These are phyloP conservation scores for Echites panduratus DNA, from an alignment of 257 asterid genomes.

Conservation along the genomic window DNA sequence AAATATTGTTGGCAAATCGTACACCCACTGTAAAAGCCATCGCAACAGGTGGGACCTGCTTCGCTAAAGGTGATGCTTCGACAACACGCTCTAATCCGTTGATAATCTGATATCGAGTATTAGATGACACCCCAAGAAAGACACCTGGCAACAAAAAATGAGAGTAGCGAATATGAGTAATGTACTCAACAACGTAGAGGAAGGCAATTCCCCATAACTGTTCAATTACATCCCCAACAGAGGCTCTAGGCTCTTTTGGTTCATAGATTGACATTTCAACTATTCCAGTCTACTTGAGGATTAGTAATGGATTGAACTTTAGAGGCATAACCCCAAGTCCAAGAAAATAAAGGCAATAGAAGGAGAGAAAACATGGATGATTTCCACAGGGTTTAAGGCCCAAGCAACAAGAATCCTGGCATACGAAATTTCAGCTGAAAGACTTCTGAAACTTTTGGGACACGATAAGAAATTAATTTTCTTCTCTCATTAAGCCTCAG, in stretches of 20 bases:
- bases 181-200: not conserved
- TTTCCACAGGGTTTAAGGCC: not conserved
- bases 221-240: not conserved
- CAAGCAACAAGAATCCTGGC: not conserved
- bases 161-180: not conserved
- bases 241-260: no score
- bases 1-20: constrained; percentile 76
- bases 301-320: not conserved
- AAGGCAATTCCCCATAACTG: not conserved
- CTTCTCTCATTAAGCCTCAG: not conserved
- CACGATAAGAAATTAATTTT: not conserved
- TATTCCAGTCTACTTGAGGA: not conserved
- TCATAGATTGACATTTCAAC: not conserved
- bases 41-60: constrained; percentile 66
- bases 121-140: constrained; percentile 81
- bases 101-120: constrained; percentile 78
- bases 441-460: not conserved
- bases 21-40: constrained; percentile 85
- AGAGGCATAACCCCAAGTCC: not conserved
- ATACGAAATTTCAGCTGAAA: not conserved
- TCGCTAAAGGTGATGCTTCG: constrained; percentile 64
- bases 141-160: constrained; percentile 37
- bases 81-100: constrained; percentile 80
- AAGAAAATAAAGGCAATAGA: not conserved
- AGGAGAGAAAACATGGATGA: not conserved